Evolutionary conservation across 2,329 filamentous ascomycete genomes (phyloP), one percentile per base, ranked within the genome.

Genomic region (Cytospora paraplurivora): DNA sequence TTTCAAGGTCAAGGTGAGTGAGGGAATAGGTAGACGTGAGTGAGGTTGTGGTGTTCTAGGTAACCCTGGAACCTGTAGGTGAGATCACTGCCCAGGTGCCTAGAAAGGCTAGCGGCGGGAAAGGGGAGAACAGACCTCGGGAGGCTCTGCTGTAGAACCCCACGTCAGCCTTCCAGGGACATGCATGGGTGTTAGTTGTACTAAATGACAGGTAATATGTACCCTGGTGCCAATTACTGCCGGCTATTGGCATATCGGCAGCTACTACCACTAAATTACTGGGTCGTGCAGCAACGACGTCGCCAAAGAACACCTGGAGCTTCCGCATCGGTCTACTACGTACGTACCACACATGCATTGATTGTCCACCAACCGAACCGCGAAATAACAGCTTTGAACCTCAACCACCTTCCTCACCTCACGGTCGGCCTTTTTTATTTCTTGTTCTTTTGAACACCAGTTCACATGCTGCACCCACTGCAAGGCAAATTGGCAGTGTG

Each of bases 251-350:
- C 27, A 27, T 27, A 27, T 27, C 4, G 27, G 27, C 27, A 27
- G 27, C 27, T 27, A 27, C 27, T 4, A 27, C 27, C 44, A 47
- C 44, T 12, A 19, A 34, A 15, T 47, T 41, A 35, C 54, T 19
- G 15, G 12, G 34, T 33, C 21, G 54, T 34, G 54, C 7, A 44
- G 51, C 58, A 35, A 47, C 15, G 21, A 52, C 57, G n/a, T 47
- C 33, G n/a, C 38, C 55, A 65, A 66, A 61, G 64, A 64, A 66
- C 59, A 63, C 47, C 64, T 66, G 64, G 51, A 63, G 61, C 53
- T 60, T 63, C 61, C 53, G 21, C 49, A 54, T n/a, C 17, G 17
- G 19, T 19, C 12, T 47, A 47, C n/a, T 13, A 41, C 13, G 13
- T 41, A 41, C 37, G 12, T 41, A 41, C 37, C 4, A n/a, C 12